Evolutionary conservation across 345 rosid genomes (phyloP).

Genomic region (Eutrema heterophyllum): DNA sequence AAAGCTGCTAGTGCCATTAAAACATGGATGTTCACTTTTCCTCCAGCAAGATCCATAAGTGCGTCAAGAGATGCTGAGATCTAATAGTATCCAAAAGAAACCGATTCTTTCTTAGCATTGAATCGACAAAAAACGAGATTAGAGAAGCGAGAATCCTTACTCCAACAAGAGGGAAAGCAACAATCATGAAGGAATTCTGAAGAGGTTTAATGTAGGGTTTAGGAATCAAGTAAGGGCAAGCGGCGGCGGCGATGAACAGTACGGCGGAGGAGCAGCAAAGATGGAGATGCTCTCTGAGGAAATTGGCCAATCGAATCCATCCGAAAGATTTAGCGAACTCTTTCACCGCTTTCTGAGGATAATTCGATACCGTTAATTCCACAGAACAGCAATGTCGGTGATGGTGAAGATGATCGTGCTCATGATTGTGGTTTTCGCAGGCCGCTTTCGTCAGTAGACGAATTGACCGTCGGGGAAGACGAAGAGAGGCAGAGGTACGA

Average conservation of each 20-base stretch:
- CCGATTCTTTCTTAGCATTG: neutral
- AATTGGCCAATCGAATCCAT: conserved; percentile 66
- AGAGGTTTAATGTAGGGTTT: conserved; percentile 54
- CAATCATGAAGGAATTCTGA: conserved; percentile 49
- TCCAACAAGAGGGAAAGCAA: conserved; percentile 88
- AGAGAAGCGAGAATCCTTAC: conserved; percentile 33
- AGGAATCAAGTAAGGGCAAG: conserved; percentile 57
- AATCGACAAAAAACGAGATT: neutral
- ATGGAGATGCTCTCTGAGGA: conserved; percentile 68
- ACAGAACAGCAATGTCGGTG: conserved; percentile 22
- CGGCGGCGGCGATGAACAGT: conserved; percentile 64
- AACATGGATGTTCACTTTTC: conserved; percentile 91
- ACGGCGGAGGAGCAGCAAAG: conserved; percentile 65
- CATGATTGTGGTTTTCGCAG: conserved; percentile 18
- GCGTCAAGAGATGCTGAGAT: conserved; percentile 89
- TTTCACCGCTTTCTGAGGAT: conserved; percentile 42
- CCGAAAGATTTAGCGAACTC: conserved; percentile 52
- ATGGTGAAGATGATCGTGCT: conserved; percentile 28
- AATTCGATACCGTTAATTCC: conserved; percentile 23
- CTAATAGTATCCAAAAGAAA: conserved; percentile 27
- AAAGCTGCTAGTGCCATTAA: conserved; percentile 87
- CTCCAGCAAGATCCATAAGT: conserved; percentile 70
- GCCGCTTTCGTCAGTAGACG: neutral
- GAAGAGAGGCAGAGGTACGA: conserved; percentile 10
- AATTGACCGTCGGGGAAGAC: conserved; percentile 10